Evolutionary conservation across 208 protist genomes (phyloP).

Genomic region (Trypanosoma conorhini): DNA sequence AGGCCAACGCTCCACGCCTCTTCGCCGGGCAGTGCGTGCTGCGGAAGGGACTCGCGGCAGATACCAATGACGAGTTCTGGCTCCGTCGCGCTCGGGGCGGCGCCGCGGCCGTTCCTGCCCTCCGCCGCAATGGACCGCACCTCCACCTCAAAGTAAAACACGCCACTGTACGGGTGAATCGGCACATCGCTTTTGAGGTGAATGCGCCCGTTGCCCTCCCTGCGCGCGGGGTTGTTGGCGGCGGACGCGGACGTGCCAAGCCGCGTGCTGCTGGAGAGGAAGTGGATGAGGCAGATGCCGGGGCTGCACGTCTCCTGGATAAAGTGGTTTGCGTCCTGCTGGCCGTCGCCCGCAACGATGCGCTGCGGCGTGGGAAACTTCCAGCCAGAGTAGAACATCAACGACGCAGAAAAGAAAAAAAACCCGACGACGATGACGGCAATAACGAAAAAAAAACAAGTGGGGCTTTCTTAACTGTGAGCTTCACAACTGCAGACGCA

Average conservation of each 20-base stretch:
- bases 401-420: background rate
- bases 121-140: slow-evolving; percentile 16
- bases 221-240: background rate
- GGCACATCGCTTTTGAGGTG: slow-evolving; percentile 64
- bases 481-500: background rate
- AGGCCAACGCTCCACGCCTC: slow-evolving; percentile 67
- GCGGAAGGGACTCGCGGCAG: slow-evolving; percentile 42
- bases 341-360: slow-evolving; percentile 28
- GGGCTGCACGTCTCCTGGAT: slow-evolving; percentile 34
- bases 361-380: slow-evolving; percentile 37
- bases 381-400: slow-evolving; percentile 80
- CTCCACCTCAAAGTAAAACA: slow-evolving; percentile 74
- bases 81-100: background rate
- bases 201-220: slow-evolving; percentile 27
- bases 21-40: slow-evolving; percentile 63
- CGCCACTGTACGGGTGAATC: slow-evolving; percentile 40
- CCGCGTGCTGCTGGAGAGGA: slow-evolving; percentile 12
- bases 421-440: background rate
- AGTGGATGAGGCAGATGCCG: slow-evolving; percentile 34
- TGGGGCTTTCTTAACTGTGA: too few species aligned
- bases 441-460: background rate
- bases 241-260: background rate
- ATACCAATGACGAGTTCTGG: slow-evolving; percentile 57
- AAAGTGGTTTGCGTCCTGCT: slow-evolving; percentile 28
- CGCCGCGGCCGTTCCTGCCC: background rate